Conservation (phyloP, 768 basidiomycete genomes). For the Boletus pseudo-olivaceus region DNA sequence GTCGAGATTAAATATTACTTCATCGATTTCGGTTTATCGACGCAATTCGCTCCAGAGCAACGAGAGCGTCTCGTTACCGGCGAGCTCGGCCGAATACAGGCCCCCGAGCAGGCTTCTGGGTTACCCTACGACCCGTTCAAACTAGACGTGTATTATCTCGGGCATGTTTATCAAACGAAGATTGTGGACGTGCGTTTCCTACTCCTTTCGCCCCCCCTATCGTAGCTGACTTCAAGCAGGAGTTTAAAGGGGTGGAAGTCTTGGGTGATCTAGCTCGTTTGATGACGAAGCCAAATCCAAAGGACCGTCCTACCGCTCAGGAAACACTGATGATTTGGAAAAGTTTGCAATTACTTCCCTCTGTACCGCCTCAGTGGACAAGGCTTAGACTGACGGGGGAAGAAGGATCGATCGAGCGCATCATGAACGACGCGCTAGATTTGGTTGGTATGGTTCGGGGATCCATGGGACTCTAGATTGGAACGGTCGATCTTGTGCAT, state of each 20-base stretch:
- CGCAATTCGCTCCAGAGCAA: constrained; percentile 17
- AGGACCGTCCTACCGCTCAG: background rate
- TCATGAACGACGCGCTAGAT: constrained; percentile 13
- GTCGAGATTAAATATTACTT: constrained; percentile 6
- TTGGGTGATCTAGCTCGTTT: background rate
- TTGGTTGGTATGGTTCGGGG: constrained; percentile 11
- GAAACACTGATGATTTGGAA: constrained; percentile 3
- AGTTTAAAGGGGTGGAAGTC: constrained; percentile 2
- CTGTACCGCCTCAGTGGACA: constrained; percentile 3
- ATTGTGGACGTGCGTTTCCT: constrained; percentile 11
- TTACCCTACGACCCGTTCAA: constrained; percentile 29
- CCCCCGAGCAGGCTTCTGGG: constrained; percentile 21
- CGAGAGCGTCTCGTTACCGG: background rate
- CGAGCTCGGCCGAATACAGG: constrained; percentile 9
- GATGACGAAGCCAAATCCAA: constrained; percentile 9
- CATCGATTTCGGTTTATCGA: constrained; percentile 37
- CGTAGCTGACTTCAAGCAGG: background rate
- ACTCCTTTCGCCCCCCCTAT: background rate
- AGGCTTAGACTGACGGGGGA: constrained; percentile 5
- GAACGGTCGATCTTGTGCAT: background rate
- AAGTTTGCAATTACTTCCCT: constrained; percentile 1
- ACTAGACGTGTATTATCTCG: constrained; percentile 19
- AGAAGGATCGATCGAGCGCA: constrained; percentile 11
- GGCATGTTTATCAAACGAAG: constrained; percentile 20
- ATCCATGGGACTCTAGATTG: constrained; percentile 1